These are phyloP conservation scores for Wickerhamomyces alni DNA, from an alignment of 805 yeast species.

Conservation along the genomic window DNA sequence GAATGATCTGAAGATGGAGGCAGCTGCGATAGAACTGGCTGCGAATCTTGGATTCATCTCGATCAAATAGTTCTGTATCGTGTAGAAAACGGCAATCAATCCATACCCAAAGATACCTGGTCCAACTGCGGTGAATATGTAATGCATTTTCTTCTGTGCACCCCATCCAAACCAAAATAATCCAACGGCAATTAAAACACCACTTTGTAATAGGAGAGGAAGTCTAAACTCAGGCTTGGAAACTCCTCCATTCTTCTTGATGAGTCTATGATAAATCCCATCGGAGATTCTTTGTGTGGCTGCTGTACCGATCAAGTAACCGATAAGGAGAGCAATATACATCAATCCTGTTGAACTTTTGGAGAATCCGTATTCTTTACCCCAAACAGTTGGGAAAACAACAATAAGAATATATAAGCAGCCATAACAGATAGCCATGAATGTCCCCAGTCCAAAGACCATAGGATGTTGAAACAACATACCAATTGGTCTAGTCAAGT, in stretches of 20 bases:
- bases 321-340: conserved; percentile 53
- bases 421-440: conserved; percentile 63
- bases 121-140: conserved; percentile 63
- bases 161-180: conserved; percentile 72
- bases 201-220: conserved; percentile 43
- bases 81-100: conserved; percentile 57
- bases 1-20: conserved; percentile 58
- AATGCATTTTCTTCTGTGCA: conserved; percentile 46
- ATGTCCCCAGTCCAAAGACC: conserved; percentile 55
- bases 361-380: conserved; percentile 37
- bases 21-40: conserved; percentile 66
- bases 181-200: conserved; percentile 52
- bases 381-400: conserved; percentile 51
- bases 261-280: conserved; percentile 30
- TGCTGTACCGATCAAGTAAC: conserved; percentile 43
- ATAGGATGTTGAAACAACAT: conserved; percentile 54
- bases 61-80: conserved; percentile 62
- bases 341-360: conserved; percentile 49
- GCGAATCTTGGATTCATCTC: conserved; percentile 65
- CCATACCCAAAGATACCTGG: conserved; percentile 54
- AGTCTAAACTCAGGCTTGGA: conserved; percentile 57
- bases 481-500: conserved; percentile 48
- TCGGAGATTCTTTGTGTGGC: conserved; percentile 43
- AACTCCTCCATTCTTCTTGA: conserved; percentile 42
- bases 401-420: conserved; percentile 59